Conservation (phyloP, 495 filamentous ascomycete genomes). For the Physcia stellaris region DNA sequence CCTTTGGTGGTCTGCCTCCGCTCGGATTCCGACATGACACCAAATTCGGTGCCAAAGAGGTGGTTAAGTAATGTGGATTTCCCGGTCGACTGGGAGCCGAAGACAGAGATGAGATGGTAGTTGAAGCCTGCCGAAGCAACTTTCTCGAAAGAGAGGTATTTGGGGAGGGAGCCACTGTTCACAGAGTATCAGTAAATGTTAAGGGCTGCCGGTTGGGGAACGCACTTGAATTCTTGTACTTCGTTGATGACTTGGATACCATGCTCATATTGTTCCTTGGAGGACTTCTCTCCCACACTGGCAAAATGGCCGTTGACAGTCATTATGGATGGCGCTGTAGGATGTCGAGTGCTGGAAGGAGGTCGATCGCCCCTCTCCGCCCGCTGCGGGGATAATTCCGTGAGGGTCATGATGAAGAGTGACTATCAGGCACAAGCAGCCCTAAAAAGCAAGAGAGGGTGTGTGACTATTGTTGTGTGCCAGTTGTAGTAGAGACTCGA, state of each 20-base stretch:
- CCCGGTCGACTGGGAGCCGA: slow-evolving; percentile 95
- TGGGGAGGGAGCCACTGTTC: slow-evolving; percentile 58
- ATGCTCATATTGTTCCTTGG: slow-evolving; percentile 65
- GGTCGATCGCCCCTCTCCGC: slow-evolving; percentile 6
- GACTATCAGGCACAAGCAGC: too few relatives aligned
- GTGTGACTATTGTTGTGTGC: background rate
- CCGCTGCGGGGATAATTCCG: slow-evolving; percentile 2
- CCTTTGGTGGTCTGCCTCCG: slow-evolving; percentile 95
- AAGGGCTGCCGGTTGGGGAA: background rate
- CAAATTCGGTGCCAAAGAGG: slow-evolving; percentile 90
- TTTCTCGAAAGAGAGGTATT: slow-evolving; percentile 65
- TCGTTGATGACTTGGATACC: slow-evolving; percentile 94
- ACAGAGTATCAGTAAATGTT: slow-evolving; percentile 6
- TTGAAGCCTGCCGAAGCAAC: slow-evolving; percentile 86
- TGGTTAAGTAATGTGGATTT: slow-evolving; percentile 96
- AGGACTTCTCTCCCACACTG: slow-evolving; percentile 51
- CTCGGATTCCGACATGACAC: slow-evolving; percentile 85
- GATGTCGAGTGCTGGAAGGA: slow-evolving; percentile 14
- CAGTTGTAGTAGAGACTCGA: too few relatives aligned
- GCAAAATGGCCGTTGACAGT: slow-evolving; percentile 86
- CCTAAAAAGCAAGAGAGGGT: background rate
- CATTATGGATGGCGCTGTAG: slow-evolving; percentile 45
- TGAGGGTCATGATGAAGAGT: slow-evolving; percentile 3
- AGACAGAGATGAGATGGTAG: slow-evolving; percentile 97
- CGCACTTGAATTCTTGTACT: slow-evolving; percentile 91